Conservation (phyloP, 768 basidiomycete genomes). For the Tricholoma sp. region DNA sequence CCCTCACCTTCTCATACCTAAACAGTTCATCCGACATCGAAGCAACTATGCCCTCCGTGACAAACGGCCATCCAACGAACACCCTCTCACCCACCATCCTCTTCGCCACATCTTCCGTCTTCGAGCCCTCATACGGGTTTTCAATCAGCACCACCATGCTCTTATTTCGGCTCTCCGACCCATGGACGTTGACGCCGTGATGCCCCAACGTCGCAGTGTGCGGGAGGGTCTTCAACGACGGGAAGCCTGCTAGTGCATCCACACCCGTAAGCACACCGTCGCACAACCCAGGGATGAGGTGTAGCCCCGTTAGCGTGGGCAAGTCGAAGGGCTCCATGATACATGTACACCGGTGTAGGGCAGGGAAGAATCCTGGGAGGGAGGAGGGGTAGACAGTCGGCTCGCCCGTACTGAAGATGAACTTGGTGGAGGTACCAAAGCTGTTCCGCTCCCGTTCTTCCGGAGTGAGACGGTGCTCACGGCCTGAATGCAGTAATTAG, state of each 20-base stretch:
- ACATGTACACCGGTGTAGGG: constrained; percentile 76
- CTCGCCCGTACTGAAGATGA: constrained; percentile 61
- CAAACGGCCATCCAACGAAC: constrained; percentile 90
- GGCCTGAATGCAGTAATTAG: constrained; percentile 38
- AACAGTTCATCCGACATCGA: constrained; percentile 84
- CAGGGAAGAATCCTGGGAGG: constrained; percentile 91
- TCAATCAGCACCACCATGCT: constrained; percentile 88
- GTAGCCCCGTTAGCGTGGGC: constrained; percentile 81
- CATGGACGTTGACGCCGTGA: constrained; percentile 93
- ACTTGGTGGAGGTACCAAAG: constrained; percentile 77
- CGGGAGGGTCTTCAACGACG: constrained; percentile 87
- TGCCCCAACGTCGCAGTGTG: constrained; percentile 70
- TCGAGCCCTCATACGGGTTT: constrained; percentile 64
- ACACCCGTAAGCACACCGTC: constrained; percentile 86
- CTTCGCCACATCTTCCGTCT: constrained; percentile 68
- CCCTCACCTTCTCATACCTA: constrained; percentile 70
- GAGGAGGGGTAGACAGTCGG: constrained; percentile 84
- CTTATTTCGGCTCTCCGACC: constrained; percentile 84
- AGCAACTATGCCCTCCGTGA: constrained; percentile 86
- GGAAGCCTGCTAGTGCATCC: constrained; percentile 91
- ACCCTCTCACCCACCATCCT: constrained; percentile 72
- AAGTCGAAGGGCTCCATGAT: constrained; percentile 80
- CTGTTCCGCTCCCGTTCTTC: constrained; percentile 77
- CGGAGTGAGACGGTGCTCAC: constrained; percentile 68
- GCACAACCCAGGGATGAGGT: constrained; percentile 80